Evolutionary conservation across 805 yeast genomes (phyloP).

Genomic region (Ogataea corticis): DNA sequence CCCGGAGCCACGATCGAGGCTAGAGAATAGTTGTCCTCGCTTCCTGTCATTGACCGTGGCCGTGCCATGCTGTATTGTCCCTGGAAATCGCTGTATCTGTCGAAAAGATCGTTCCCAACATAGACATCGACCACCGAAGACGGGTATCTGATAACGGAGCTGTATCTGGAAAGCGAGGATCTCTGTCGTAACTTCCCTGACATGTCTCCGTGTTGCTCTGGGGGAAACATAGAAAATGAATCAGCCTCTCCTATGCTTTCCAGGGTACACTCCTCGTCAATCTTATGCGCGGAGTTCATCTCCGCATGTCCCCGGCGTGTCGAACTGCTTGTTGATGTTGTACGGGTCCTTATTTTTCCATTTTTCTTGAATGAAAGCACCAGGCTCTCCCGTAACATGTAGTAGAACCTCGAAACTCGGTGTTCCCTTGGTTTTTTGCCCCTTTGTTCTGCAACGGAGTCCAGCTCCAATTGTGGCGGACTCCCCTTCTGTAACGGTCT

Average conservation of each 20-base stretch:
- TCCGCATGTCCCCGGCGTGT: no score
- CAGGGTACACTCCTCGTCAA: background rate
- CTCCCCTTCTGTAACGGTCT: no score
- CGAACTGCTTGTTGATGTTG: background rate
- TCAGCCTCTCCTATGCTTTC: background rate
- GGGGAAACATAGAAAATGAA: background rate
- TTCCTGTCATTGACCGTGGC: slow-evolving; percentile 17
- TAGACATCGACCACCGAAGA: slow-evolving; percentile 25
- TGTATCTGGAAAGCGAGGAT: slow-evolving; percentile 16
- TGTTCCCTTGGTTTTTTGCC: slow-evolving; percentile 12
- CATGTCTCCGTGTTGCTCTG: background rate
- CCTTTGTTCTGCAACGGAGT: background rate
- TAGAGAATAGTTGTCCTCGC: slow-evolving; percentile 22
- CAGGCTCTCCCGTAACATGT: slow-evolving; percentile 19
- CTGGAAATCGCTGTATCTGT: slow-evolving; percentile 12
- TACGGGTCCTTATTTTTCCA: background rate
- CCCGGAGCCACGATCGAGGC: slow-evolving; percentile 25
- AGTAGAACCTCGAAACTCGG: slow-evolving; percentile 17
- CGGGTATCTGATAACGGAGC: slow-evolving; percentile 21
- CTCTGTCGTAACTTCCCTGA: slow-evolving; percentile 1
- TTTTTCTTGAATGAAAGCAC: slow-evolving; percentile 15
- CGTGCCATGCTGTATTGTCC: slow-evolving; percentile 24
- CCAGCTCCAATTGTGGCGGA: no score
- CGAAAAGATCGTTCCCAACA: slow-evolving; percentile 21
- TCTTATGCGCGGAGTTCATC: background rate